Base-by-base conservation (phyloP, 345 rosid species). In the Hypericum androsaemum region DNA sequence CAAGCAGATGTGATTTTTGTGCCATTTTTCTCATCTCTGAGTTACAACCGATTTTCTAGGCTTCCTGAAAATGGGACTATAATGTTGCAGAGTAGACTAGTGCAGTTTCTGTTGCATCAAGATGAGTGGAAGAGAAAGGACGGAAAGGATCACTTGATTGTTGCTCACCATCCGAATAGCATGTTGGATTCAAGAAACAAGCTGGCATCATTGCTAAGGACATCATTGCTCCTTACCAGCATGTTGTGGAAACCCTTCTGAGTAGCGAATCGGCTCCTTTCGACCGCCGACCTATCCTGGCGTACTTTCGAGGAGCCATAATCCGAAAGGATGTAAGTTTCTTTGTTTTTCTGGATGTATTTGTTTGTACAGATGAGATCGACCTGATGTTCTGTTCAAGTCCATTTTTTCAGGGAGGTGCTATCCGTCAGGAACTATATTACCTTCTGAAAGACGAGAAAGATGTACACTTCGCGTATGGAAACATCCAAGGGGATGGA, bases 361-460 rank as follows among this genome's bases (percentile, higher is more conserved):
- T 22, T 22, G 32, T 42, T 36, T 49, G 54, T 14, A 15, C 37
- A n/a, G 49, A 8, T 13, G 8, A 5, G 0, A 38, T 40, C 32
- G 17, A 16, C 32, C 28, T 14, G 7, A 45, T 14, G 9, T 39
- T 15, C 12, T 42, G 8, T 41, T 58, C 56, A 36, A 3, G 35
- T 52, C 6, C 5, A 14, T 42, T 43, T 39, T n/a, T 37, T 28
- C 52, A 89, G 97, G 86, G 89, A 69, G 97, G 98, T 46, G 66
- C 59, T 12, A 79, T 84, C 45, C 89, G 92, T 5, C 88, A 87
- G 70, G 92, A 87, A 48, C 78, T 90, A 43, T 82, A 84, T 69
- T 77, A 82, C 71, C 86, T 84, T 74, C 81, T 90, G n/a, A 90
- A 82, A 69, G 86, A 90, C 56, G 95, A 84, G 77, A 76, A 82